Percentiles rank a stretch among this genome's conserved stretches.
Conservation (phyloP, 768 basidiomycete species). For the Cyathus striatus region DNA sequence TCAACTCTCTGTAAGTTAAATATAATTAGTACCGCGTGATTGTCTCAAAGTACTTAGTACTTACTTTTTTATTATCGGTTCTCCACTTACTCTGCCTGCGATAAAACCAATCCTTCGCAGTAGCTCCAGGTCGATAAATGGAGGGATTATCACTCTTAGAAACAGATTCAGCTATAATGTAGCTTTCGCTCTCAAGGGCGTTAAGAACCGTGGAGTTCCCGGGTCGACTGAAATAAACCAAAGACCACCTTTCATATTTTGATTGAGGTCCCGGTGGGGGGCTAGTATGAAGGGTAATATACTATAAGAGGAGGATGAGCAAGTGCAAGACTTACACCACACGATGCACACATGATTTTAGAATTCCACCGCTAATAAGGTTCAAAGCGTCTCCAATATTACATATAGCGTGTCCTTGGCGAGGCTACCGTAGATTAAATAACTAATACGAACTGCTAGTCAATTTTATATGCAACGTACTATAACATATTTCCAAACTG, state of each 20-base stretch:
- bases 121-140: not conserved
- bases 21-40: no score
- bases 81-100: not conserved
- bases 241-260: conserved; percentile 52
- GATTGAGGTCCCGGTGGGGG: no score
- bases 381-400: conserved; percentile 56
- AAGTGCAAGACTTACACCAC: conserved; percentile 37
- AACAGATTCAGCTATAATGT: conserved; percentile 41
- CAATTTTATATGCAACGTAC: conserved; percentile 24
- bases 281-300: no score
- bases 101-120: not conserved
- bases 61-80: not conserved
- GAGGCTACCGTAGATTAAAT: conserved; percentile 24
- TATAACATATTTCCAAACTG: conserved; percentile 60
- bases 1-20: not conserved
- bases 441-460: not conserved
- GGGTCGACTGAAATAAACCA: conserved; percentile 66
- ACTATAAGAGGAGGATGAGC: no score
- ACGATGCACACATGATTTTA: conserved; percentile 55
- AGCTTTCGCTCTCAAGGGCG: conserved; percentile 47
- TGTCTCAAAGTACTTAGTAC: not conserved
- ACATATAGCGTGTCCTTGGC: conserved; percentile 48
- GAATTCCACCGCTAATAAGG: conserved; percentile 55
- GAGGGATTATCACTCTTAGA: conserved; percentile 14
- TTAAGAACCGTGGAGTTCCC: conserved; percentile 46